Base-by-base conservation (phyloP, 306 rosid genomes). In the Oemleria cerasiformis region DNA sequence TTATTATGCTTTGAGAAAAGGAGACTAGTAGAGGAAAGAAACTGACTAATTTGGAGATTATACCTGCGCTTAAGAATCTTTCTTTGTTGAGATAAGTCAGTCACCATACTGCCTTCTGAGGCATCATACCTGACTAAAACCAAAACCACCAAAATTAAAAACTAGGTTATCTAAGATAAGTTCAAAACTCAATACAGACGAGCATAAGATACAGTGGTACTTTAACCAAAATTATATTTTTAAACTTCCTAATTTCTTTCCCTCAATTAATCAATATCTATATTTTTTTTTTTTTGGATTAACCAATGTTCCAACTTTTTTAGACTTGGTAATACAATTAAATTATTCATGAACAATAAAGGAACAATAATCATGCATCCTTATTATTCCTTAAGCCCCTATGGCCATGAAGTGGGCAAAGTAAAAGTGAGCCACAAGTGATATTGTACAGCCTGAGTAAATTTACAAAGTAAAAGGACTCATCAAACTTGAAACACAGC, bases 1-100 rank as follows among this genome's bases (percentile, higher is more conserved):
- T 10, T 15, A 36, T 50, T 51, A 38, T 34, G 51, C 2, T 17
- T 71, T 43, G 53, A 55, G 59, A 47, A 78, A 44, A 7, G 12
- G n/a, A 16, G 65, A 38, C 14, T 7, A 65, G 55, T 0, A 45
- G 43, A 42, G 58, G 19, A 7, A 49, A 12, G 2, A 15, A 11
- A 21, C 45, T 40, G 56, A 60, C 57, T 49, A 69, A 68, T 63
- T 68, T 51, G 73, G 44, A 73, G 59, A 70, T 50, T 49, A 57
- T 85, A 90, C 98, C 98, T 84, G 62, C 97, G 96, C 81, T 88
- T 93, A 19, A 93, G 97, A 79, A 93, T 86, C 81, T 89, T 90
- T 85, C 81, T 90, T 76, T 83, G 97, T 57, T 87, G 90, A 59
- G 96, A 85, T 63, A 87, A 63, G 77, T 90, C 97, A 2, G 85